Base-by-base conservation (phyloP, 768 basidiomycete genomes). In the Tricholoma hemisulphureum region DNA sequence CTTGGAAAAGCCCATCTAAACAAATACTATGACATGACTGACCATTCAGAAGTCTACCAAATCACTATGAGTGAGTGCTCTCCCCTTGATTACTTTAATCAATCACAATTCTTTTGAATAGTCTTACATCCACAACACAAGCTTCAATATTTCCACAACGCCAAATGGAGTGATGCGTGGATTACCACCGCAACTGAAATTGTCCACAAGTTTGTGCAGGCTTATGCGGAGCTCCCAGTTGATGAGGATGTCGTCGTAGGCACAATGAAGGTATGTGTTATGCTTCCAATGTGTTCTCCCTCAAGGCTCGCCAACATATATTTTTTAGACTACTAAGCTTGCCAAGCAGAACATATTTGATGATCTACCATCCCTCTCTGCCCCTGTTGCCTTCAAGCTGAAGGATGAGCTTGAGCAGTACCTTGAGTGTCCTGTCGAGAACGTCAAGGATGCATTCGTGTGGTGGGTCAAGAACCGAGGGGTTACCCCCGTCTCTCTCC, bases 51-150 rank as follows among this genome's bases (percentile, higher is more conserved):
- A n/a, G n/a, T n/a, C 46, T 49, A 49, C 46, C 46, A 18, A 49
- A 49, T 49, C 2, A 23, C 46, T 23, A 49, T 49, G 46, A 49
- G 46, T 24, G 23, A 49, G 46, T 31, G 21, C 46, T 31, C 23
- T 31, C n/a, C 6, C 46, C 21, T 23, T 49, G 46, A 49, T 49
- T 14, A 49, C 16, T 43, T 23, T 43, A 43, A 6, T 16, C 41
- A 43, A 43, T 43, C 16, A 43, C 14, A 43, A 43, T 43, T n/a
- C 41, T 43, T 6, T 43, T 43, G 41, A 43, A 23, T 14, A 43
- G 41, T 43, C 41, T 49, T 49, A 24, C 16, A 49, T 49, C 16
- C 46, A 49, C 41, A 20, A 49, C 46, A 49, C 46, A 49, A 49
- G 26, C 46, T 49, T 24, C 21, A 49, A 49, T 49, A 49, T 49